phyloP scores from a whole-genome alignment of 495 filamentous ascomycete species.

The Hypoxylon rickii region DNA sequence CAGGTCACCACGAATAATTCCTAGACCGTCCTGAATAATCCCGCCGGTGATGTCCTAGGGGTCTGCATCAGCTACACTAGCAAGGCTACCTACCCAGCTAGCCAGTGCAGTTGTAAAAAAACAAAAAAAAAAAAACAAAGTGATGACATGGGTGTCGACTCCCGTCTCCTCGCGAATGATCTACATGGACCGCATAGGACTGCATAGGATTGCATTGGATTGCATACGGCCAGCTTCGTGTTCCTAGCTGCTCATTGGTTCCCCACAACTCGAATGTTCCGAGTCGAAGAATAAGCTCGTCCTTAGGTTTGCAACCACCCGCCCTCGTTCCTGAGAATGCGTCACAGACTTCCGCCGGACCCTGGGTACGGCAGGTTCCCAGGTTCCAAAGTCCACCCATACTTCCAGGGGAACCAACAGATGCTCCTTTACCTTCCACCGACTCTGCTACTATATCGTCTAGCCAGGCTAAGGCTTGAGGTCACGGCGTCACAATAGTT shows the following conservation, averaged over 20 bases:
- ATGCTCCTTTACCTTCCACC: background rate
- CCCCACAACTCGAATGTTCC: conserved; percentile 6
- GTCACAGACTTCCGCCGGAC: conserved; percentile 4
- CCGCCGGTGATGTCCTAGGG: background rate
- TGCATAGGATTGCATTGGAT: no score
- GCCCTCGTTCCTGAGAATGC: conserved; percentile 10
- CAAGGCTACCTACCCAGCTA: conserved; percentile 3
- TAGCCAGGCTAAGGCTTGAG: background rate
- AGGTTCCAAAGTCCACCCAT: background rate
- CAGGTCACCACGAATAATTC: conserved; percentile 9
- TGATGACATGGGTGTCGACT: conserved; percentile 6
- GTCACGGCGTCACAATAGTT: background rate
- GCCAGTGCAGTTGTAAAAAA: no score
- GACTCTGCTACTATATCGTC: background rate
- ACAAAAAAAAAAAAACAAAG: conserved; percentile 2
- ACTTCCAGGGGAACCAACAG: background rate
- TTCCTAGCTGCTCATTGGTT: conserved; percentile 12
- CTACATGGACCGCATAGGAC: conserved; percentile 11
- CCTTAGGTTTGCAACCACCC: conserved; percentile 6
- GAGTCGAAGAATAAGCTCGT: conserved; percentile 11
- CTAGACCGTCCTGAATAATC: background rate
- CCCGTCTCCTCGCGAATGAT: conserved; percentile 14
- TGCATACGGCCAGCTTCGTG: conserved; percentile 3
- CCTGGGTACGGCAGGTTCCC: conserved; percentile 10
- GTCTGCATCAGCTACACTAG: conserved; percentile 8